These are phyloP conservation scores for Batrachochytrium dendrobatidis DNA, from an alignment of 371 early-diverging fungal genomes.

Conservation along the genomic window DNA sequence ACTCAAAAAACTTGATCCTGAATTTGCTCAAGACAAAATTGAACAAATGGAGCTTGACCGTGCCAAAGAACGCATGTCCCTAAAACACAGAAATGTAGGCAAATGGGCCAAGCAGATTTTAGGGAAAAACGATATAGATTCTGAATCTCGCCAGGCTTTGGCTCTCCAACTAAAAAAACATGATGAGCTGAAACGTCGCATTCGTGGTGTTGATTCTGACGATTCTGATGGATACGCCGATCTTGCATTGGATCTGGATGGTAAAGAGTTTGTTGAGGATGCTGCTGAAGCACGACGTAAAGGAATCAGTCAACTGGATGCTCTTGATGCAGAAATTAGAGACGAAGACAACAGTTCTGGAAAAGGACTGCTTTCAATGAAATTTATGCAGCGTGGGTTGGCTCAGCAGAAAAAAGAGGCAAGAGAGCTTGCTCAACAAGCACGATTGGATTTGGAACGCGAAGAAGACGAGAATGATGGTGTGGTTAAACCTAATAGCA, in stretches of 20 bases:
- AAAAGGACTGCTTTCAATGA: constrained; percentile 88
- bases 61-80: constrained; percentile 84
- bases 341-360: constrained; percentile 18
- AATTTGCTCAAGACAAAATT: constrained; percentile 50
- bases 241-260: constrained; percentile 30
- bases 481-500: constrained; percentile 15
- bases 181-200: constrained; percentile 72
- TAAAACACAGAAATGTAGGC: constrained; percentile 87
- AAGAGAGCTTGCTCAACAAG: constrained; percentile 46
- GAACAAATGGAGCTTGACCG: constrained; percentile 65
- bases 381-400: constrained; percentile 78
- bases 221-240: constrained; percentile 25
- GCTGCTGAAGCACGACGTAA: constrained; percentile 21
- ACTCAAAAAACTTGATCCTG: constrained; percentile 66
- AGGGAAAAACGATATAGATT: constrained; percentile 59
- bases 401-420: constrained; percentile 23
- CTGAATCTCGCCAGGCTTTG: constrained; percentile 68
- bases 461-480: constrained; percentile 39
- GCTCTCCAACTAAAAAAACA: constrained; percentile 79
- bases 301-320: constrained; percentile 7
- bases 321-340: too few relatives aligned
- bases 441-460: constrained; percentile 32
- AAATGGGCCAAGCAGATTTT: constrained; percentile 90
- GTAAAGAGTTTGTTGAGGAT: constrained; percentile 37
- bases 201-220: constrained; percentile 54